Conservation (phyloP, 2,329 filamentous ascomycete genomes). For the Claviceps digitariae region DNA sequence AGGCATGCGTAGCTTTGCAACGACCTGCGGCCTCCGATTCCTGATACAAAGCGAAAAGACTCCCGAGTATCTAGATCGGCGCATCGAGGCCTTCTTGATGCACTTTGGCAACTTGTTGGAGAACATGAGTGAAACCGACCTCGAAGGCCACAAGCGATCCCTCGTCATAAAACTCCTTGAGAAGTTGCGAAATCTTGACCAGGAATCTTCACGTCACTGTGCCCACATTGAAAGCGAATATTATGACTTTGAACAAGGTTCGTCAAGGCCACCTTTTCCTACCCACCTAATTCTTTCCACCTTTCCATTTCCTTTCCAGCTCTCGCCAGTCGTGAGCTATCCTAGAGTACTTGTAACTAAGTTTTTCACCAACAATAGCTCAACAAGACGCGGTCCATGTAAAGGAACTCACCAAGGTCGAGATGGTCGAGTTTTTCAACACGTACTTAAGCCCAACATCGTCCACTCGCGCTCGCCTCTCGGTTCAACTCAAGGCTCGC, state of each 20-base stretch:
- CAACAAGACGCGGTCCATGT: constrained; percentile 66
- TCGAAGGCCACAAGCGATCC: constrained; percentile 83
- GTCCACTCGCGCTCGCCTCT: constrained; percentile 61
- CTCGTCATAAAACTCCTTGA: constrained; percentile 77
- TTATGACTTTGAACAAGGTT: constrained; percentile 81
- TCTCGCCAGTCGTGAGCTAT: not conserved
- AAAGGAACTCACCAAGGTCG: constrained; percentile 59
- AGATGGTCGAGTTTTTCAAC: constrained; percentile 69
- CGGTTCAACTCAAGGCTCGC: constrained; percentile 73
- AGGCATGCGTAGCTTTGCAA: constrained; percentile 56
- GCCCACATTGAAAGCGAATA: constrained; percentile 71
- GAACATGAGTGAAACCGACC: constrained; percentile 69
- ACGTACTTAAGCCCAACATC: constrained; percentile 66
- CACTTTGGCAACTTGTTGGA: constrained; percentile 52
- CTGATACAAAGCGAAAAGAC: constrained; percentile 88
- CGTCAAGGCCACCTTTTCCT: constrained; percentile 15
- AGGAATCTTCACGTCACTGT: constrained; percentile 77
- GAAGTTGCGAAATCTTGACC: constrained; percentile 81
- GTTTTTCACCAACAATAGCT: constrained; percentile 27
- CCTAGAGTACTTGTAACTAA: not conserved
- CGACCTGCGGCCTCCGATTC: constrained; percentile 73
- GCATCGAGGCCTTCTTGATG: constrained; percentile 74
- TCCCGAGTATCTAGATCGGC: constrained; percentile 68
- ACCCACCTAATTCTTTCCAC: not conserved
- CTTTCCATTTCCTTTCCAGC: not conserved